Base-by-base conservation (phyloP, 257 asterid species). In the Solanum bukasovii region DNA sequence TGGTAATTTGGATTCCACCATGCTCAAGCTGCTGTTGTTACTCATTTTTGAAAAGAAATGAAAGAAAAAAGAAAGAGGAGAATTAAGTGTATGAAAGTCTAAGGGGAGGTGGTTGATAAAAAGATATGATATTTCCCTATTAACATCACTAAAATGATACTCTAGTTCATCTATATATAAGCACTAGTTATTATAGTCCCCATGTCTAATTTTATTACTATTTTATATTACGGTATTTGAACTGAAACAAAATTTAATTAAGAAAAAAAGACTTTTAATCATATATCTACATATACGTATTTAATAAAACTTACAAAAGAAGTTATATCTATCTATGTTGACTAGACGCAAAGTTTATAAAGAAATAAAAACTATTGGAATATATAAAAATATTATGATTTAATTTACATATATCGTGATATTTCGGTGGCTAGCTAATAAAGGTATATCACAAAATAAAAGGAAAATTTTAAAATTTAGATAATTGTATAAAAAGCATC, bases 1-100 rank as follows among this genome's bases (percentile, higher is more conserved):
- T 33, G 99, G 98, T 92, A 96, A 92, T 83, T 90, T 93, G 87
- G 96, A 93, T 93, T 96, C 99, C 88, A 96, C 95, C 91, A 84
- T 91, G 89, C 96, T 93, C 89, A 96, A 68, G 65, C 87, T 35
- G 65, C 31, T 86, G 75, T 92, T 86, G 44, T 92, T 92, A 88
- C 94, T 94, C 98, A 93, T 94, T 87, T 11, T 88, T 37, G 5
- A 29, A 25, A 7, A 46, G 61, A 40, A 33, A 46, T 46, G 49
- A 73, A 86, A 42, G 83, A n/a, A 49, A 71, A 61, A n/a, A 87
- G 70, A 75, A 87, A 33, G 70, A 44, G 25, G 73, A 72, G 90
- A 86, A 27, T 27, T 81, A 86, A 78, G 75, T 13, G 33, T 85
- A 59, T 29, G 13, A 34, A 59, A 63, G 52, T 84, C 49, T 13